These are phyloP conservation scores for Fraxinus platypoda DNA, from an alignment of 305 asterid species.

Conservation along the genomic window DNA sequence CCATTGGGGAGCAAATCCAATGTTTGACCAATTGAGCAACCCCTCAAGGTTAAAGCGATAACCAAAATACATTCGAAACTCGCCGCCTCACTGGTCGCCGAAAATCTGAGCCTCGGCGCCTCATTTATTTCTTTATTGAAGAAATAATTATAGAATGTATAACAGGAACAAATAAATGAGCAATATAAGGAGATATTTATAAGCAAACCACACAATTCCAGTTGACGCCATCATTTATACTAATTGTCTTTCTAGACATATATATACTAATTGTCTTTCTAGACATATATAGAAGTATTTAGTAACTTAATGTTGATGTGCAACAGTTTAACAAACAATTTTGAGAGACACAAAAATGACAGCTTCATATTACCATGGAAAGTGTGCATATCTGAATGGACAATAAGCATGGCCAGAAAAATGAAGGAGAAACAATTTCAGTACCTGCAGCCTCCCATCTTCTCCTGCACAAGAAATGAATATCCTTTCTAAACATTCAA, in stretches of 20 bases:
- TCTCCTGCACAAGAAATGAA: constrained; percentile 61
- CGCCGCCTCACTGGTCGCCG: constrained; percentile 83
- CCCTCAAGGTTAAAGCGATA: too few species aligned
- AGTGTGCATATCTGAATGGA: neutral
- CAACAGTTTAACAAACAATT: neutral
- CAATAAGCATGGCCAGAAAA: neutral
- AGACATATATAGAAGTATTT: neutral
- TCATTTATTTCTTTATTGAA: constrained; percentile 39
- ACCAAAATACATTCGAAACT: constrained; percentile 58
- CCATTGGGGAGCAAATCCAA: too few species aligned
- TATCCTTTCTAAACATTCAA: constrained; percentile 70
- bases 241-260: neutral
- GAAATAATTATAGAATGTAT: neutral
- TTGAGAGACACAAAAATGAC: neutral
- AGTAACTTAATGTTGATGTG: neutral
- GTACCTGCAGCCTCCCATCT: constrained; percentile 82
- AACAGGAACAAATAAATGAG: neutral
- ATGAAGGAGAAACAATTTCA: constrained; percentile 2
- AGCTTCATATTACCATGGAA: neutral
- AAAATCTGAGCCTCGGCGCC: constrained; percentile 77
- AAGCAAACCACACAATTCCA: neutral
- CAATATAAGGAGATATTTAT: neutral
- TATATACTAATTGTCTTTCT: neutral
- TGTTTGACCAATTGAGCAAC: too few species aligned
- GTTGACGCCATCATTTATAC: neutral